Percentiles rank a stretch among this genome's conserved stretches.
phyloP scores from a whole-genome alignment of 139 green algal genomes.

The Astrephomene gubernaculifera region DNA sequence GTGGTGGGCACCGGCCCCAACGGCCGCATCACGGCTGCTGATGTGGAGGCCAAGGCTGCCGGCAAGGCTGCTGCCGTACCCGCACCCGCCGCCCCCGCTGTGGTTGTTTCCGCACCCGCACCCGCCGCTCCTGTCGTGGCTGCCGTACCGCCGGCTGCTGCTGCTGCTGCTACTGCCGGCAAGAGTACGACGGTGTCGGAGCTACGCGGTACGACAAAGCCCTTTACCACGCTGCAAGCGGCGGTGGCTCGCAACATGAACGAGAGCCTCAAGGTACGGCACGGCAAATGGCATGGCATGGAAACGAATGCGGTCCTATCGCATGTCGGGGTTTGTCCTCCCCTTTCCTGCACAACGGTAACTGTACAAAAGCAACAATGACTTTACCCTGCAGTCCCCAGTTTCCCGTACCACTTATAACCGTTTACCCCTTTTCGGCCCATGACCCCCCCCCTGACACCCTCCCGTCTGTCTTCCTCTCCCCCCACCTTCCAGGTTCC shows the following conservation, averaged over 20 bases:
- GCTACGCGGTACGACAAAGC: conserved; percentile 89
- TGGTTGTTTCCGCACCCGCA: conserved; percentile 54
- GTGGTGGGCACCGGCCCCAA: conserved; percentile 89
- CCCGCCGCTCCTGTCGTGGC: conserved; percentile 52
- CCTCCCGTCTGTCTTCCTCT: background rate
- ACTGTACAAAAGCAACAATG: no score
- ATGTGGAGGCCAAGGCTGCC: conserved; percentile 85
- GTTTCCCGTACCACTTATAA: no score
- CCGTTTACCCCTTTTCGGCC: no score
- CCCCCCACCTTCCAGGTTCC: conserved; percentile 76
- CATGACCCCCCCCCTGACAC: background rate
- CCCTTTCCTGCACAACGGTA: no score
- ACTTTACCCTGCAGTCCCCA: no score
- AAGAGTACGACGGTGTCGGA: conserved; percentile 79
- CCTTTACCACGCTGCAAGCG: conserved; percentile 92
- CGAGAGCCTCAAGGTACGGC: conserved; percentile 86
- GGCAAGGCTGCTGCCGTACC: conserved; percentile 62
- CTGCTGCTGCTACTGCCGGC: conserved; percentile 4
- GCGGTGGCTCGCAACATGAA: conserved; percentile 97
- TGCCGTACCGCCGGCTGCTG: conserved; percentile 50
- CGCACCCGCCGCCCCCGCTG: conserved; percentile 57
- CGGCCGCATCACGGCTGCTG: conserved; percentile 93
- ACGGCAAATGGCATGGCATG: background rate
- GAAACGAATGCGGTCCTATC: background rate
- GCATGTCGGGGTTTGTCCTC: no score